Conservation (phyloP, 495 filamentous ascomycete species). For the Poronia punctata region DNA sequence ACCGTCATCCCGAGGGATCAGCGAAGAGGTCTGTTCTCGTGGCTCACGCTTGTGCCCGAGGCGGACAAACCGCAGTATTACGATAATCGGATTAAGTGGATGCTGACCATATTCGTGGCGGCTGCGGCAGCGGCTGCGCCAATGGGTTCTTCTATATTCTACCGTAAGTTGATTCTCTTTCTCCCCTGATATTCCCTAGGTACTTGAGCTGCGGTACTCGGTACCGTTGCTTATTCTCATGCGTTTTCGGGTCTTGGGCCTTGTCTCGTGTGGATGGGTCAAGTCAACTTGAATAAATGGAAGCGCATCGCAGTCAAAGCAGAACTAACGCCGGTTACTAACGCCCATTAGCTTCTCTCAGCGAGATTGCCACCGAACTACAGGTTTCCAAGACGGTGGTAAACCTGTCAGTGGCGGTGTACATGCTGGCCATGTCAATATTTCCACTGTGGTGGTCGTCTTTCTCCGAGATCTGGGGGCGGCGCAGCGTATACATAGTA, state of each 20-base stretch:
- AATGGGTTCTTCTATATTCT: slow-evolving; percentile 78
- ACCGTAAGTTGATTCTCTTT: slow-evolving; percentile 51
- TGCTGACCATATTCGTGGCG: slow-evolving; percentile 73
- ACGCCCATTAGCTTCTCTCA: slow-evolving; percentile 56
- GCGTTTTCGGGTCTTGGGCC: no score
- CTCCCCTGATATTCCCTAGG: no score
- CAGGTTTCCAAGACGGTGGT: slow-evolving; percentile 61
- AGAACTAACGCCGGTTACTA: not conserved
- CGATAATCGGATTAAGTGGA: slow-evolving; percentile 67
- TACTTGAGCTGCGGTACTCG: no score
- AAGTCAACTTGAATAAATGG: no score
- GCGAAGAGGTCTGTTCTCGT: slow-evolving; percentile 69
- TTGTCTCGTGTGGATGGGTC: no score
- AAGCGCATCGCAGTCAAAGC: no score
- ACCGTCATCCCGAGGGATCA: slow-evolving; percentile 55
- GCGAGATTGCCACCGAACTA: slow-evolving; percentile 59
- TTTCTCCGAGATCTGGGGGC: slow-evolving; percentile 76
- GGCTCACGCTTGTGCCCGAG: slow-evolving; percentile 73
- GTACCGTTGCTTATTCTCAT: no score
- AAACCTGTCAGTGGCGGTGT: slow-evolving; percentile 78
- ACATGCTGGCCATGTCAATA: slow-evolving; percentile 86
- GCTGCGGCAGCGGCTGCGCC: slow-evolving; percentile 70
- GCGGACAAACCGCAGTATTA: slow-evolving; percentile 72
- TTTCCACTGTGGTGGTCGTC: slow-evolving; percentile 94
- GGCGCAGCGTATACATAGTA: slow-evolving; percentile 76